Percentiles rank a stretch among this genome's conserved stretches.
phyloP scores from a whole-genome alignment of 768 basidiomycete genomes.

The Suillus bovinus region DNA sequence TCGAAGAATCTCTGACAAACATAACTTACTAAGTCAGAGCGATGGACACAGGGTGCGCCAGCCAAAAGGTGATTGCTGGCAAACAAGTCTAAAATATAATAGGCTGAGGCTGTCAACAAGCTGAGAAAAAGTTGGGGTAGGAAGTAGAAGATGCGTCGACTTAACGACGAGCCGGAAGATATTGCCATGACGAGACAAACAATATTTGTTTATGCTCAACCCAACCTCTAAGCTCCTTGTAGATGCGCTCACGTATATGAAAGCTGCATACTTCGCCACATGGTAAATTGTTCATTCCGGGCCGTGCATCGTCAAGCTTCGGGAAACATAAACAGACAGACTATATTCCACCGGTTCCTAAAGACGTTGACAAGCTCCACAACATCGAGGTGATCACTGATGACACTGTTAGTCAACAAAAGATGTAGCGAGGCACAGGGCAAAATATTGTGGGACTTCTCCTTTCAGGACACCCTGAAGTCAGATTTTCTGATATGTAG shows the following conservation, averaged over 20 bases:
- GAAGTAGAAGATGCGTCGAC: too few relatives aligned
- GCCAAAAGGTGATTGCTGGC: constrained; percentile 45
- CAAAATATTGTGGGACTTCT: constrained; percentile 29
- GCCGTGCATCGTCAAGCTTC: constrained; percentile 5
- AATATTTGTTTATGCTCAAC: constrained; percentile 42
- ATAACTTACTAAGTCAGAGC: constrained; percentile 44
- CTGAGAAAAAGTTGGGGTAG: too few relatives aligned
- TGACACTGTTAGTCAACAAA: constrained; percentile 37
- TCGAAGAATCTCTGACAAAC: constrained; percentile 43
- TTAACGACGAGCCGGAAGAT: too few relatives aligned
- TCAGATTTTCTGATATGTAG: constrained; percentile 30
- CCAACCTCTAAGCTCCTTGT: constrained; percentile 44
- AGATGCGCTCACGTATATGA: constrained; percentile 37
- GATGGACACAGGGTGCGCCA: constrained; percentile 47
- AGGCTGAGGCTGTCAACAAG: constrained; percentile 34
- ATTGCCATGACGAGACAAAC: constrained; percentile 38
- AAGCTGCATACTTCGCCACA: constrained; percentile 50
- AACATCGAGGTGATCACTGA: constrained; percentile 34
- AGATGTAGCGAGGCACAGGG: constrained; percentile 38
- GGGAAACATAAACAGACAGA: constrained; percentile 37
- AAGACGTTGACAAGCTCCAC: constrained; percentile 32
- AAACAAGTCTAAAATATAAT: constrained; percentile 47
- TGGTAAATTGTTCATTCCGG: constrained; percentile 21
- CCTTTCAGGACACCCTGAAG: constrained; percentile 32
- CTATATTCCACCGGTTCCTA: constrained; percentile 35